A percentile compares a stretch with the other conserved stretches of the same genome.
Evolutionary conservation across 1,284 basidiomycete species (phyloP).

Genomic region (Mixia osmundae): DNA sequence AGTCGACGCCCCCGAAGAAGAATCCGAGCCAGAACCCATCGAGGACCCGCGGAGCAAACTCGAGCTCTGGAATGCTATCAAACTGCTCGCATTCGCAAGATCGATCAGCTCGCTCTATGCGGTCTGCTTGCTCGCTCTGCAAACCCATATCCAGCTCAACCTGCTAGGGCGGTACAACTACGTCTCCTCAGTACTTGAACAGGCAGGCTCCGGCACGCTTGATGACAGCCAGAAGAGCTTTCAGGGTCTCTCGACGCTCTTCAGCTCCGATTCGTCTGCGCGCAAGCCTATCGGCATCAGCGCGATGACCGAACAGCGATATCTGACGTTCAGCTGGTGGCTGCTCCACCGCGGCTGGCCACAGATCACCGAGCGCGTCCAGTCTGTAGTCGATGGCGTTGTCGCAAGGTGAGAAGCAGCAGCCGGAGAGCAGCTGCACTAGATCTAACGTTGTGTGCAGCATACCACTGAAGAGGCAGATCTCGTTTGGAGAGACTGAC

Average conservation of each 20-base stretch:
- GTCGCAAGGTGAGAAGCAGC: conserved; percentile 38
- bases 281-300: no score
- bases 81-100: conserved; percentile 57
- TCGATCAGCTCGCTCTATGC: conserved; percentile 66
- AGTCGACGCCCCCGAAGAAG: background rate
- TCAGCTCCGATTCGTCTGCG: no score
- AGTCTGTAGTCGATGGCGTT: conserved; percentile 48
- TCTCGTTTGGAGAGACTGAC: conserved; percentile 42
- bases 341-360: conserved; percentile 72
- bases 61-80: conserved; percentile 61
- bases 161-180: conserved; percentile 63
- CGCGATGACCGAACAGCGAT: conserved; percentile 43
- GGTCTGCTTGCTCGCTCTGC: conserved; percentile 48
- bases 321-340: conserved; percentile 74
- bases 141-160: conserved; percentile 60
- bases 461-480: conserved; percentile 49
- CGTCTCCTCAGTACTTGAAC: conserved; percentile 39
- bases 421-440: background rate
- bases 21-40: background rate
- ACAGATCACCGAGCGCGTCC: conserved; percentile 44
- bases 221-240: no score
- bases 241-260: no score
- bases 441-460: conserved; percentile 23
- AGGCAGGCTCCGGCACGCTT: no score
- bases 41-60: conserved; percentile 24